phyloP scores from a whole-genome alignment of 73 alveolate genomes.

The Urostyla sp. region DNA sequence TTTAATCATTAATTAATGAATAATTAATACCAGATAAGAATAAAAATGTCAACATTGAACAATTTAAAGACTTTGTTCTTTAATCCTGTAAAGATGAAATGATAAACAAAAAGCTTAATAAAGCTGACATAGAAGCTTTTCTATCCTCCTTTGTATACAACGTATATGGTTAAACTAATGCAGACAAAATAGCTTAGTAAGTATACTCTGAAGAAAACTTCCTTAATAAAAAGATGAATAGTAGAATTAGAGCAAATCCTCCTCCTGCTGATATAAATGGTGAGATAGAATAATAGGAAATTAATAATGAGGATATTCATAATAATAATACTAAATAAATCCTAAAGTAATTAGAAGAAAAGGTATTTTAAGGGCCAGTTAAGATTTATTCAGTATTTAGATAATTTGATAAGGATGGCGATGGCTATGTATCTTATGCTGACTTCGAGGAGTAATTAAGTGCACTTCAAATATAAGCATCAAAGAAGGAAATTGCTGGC shows the following conservation, averaged over 20 bases:
- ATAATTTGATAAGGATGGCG: conserved; percentile 67
- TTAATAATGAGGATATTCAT: conserved; percentile 17
- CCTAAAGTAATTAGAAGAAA: conserved; percentile 58
- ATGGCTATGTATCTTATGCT: conserved; percentile 71
- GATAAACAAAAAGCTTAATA: conserved; percentile 7
- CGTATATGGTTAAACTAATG: conserved; percentile 64
- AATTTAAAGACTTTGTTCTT: conserved; percentile 47
- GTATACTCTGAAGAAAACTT: conserved; percentile 54
- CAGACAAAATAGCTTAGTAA: conserved; percentile 30
- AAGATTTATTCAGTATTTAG: conserved; percentile 49
- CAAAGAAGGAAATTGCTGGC: conserved; percentile 25
- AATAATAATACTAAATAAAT: conserved; percentile 19
- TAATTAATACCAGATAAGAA: conserved; percentile 42
- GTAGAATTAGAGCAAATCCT: conserved; percentile 44
- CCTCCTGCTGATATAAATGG: conserved; percentile 65
- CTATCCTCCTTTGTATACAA: conserved; percentile 58
- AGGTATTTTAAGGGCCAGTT: conserved; percentile 47
- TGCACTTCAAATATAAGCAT: conserved; percentile 42
- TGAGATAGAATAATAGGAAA: conserved; percentile 2
- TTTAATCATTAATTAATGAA: conserved; percentile 26
- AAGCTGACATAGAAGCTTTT: conserved; percentile 64
- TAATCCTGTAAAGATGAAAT: conserved; percentile 50
- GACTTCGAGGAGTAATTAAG: conserved; percentile 60
- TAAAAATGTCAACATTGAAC: conserved; percentile 35
- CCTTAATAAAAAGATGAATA: conserved; percentile 23